Evolutionary conservation across 306 rosid species (phyloP).

Genomic region (Cucumis cinereus): DNA sequence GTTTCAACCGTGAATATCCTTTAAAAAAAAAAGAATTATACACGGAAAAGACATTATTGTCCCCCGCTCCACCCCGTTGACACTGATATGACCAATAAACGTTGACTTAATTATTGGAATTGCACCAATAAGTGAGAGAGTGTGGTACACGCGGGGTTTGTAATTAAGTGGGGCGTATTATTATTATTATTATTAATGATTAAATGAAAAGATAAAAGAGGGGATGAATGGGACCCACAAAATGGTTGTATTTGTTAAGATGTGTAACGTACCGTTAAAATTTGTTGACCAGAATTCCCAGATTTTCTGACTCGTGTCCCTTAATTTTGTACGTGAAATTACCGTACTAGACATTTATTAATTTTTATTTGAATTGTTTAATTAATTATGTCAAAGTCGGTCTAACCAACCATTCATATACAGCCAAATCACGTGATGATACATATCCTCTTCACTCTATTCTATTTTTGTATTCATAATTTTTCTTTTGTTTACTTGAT

Average conservation of each 20-base stretch:
- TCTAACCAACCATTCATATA: background rate
- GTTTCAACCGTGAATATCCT: too few relatives aligned
- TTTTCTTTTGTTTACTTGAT: too few relatives aligned
- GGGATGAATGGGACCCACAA: background rate
- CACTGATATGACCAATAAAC: background rate
- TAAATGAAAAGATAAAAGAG: background rate
- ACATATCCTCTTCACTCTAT: background rate
- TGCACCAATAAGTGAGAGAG: background rate
- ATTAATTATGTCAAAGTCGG: background rate
- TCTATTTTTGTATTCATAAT: too few relatives aligned
- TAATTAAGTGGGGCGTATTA: background rate
- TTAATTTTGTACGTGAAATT: background rate
- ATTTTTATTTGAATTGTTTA: background rate
- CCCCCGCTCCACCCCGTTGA: too few relatives aligned
- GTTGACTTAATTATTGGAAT: background rate
- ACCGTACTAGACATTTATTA: background rate
- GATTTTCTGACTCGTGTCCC: background rate
- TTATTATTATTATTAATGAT: background rate
- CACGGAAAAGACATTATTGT: too few relatives aligned
- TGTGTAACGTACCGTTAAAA: slow-evolving; percentile 10
- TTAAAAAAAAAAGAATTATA: too few relatives aligned
- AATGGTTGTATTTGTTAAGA: slow-evolving; percentile 19
- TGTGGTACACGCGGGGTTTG: background rate
- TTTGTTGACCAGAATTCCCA: slow-evolving; percentile 19
- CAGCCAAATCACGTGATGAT: background rate